phyloP scores from a whole-genome alignment of 495 filamentous ascomycete species.

The Chlorociboria aeruginascens region DNA sequence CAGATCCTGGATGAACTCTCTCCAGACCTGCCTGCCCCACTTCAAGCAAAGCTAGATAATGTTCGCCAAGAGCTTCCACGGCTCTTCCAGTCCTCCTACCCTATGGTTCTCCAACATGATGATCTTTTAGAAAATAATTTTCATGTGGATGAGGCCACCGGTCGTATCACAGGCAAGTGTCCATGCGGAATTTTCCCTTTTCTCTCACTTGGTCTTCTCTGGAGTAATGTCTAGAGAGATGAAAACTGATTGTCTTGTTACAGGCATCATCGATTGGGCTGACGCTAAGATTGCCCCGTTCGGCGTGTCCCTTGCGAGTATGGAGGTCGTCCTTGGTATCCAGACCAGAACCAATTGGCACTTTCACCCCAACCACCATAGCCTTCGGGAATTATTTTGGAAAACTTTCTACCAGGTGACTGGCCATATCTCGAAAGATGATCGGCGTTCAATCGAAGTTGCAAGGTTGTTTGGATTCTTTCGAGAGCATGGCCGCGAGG shows the following conservation, averaged over 20 bases:
- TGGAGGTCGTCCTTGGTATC: conserved; percentile 10
- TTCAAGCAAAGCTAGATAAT: too few species aligned
- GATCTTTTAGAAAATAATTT: too few species aligned
- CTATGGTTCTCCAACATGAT: too few species aligned
- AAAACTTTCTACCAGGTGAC: conserved; percentile 13
- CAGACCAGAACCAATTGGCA: conserved; percentile 12
- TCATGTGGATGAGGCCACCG: conserved; percentile 6
- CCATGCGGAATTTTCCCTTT: conserved; percentile 7
- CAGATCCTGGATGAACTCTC: too few species aligned
- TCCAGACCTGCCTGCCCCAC: too few species aligned
- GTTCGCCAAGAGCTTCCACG: too few species aligned
- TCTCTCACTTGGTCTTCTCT: conserved; percentile 8
- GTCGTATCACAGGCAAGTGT: conserved; percentile 8
- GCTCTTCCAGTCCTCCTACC: too few species aligned
- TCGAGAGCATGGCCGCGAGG: conserved; percentile 10
- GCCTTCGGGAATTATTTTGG: conserved; percentile 12
- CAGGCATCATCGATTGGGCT: conserved; percentile 6
- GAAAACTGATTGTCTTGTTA: conserved; percentile 10
- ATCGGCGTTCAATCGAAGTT: conserved; percentile 15
- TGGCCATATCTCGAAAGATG: conserved; percentile 12
- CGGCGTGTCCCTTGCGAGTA: conserved; percentile 6
- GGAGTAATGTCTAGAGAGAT: conserved; percentile 8
- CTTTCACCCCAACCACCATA: conserved; percentile 12
- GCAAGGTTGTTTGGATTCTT: conserved; percentile 15
- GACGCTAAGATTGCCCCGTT: conserved; percentile 7